Evolutionary conservation across 257 asterid species (phyloP).

Genomic region (Leonotis leonurus): DNA sequence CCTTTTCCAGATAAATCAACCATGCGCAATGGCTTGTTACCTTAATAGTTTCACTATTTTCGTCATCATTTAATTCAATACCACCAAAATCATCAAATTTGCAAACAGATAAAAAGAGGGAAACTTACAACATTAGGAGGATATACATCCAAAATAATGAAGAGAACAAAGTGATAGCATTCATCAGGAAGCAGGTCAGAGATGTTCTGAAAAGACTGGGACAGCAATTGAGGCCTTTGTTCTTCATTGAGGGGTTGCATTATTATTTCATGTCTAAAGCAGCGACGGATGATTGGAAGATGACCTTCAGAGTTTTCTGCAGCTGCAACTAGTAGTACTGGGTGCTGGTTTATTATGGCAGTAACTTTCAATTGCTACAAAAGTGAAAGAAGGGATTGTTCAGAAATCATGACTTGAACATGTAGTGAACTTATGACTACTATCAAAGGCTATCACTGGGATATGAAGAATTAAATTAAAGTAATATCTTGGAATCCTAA

Average conservation of each 20-base stretch:
- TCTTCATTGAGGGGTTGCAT: constrained; percentile 75
- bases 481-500: constrained; percentile 11
- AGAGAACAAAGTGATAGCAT: constrained; percentile 24
- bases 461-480: background rate
- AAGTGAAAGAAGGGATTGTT: constrained; percentile 9
- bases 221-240: constrained; percentile 69
- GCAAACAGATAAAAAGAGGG: background rate
- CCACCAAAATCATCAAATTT: background rate
- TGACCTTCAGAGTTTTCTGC: constrained; percentile 85
- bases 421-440: constrained; percentile 1
- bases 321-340: constrained; percentile 74
- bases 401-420: constrained; percentile 12
- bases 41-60: no score
- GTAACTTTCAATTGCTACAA: constrained; percentile 36
- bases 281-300: constrained; percentile 78
- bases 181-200: constrained; percentile 60
- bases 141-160: constrained; percentile 11
- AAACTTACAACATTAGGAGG: background rate
- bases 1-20: background rate
- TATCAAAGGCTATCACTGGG: background rate
- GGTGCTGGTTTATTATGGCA: constrained; percentile 50
- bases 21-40: background rate
- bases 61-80: background rate
- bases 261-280: constrained; percentile 89
- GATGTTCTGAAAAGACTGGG: constrained; percentile 50